Conservation (phyloP, 140 eudicot species). For the Stevia rebaudiana region DNA sequence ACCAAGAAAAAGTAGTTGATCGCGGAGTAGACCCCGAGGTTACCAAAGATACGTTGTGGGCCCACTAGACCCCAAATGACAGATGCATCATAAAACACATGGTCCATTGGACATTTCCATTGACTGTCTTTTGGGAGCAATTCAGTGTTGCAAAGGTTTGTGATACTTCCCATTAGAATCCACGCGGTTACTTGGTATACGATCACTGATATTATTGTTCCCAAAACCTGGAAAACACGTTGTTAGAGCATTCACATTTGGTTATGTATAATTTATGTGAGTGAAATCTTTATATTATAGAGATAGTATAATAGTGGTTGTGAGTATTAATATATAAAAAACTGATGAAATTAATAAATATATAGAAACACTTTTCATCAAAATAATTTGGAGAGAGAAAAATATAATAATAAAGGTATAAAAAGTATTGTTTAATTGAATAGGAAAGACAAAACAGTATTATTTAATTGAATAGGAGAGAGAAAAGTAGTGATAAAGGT, state of each 20-base stretch:
- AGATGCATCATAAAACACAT: slow-evolving; percentile 48
- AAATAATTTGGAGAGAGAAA: no score
- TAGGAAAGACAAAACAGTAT: no score
- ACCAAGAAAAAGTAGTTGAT: slow-evolving; percentile 47
- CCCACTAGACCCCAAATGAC: slow-evolving; percentile 75
- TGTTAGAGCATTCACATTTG: background rate
- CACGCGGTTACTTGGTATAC: slow-evolving; percentile 55
- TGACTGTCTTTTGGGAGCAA: slow-evolving; percentile 36
- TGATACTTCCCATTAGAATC: slow-evolving; percentile 48
- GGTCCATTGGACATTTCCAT: slow-evolving; percentile 65
- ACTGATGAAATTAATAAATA: no score
- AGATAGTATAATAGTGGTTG: no score
- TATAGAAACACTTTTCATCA: no score
- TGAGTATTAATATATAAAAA: no score
- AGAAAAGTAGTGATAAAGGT: no score
- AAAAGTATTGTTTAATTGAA: no score
- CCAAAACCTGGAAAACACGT: slow-evolving; percentile 35
- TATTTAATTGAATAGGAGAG: no score
- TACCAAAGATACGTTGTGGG: slow-evolving; percentile 59
- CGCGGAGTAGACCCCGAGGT: slow-evolving; percentile 47
- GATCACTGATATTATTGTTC: slow-evolving; percentile 36
- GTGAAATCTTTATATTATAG: no score
- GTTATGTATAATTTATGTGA: no score
- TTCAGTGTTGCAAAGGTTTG: slow-evolving; percentile 37
- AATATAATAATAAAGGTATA: no score